Evolutionary conservation across 352 stramenopile species (phyloP), one percentile per base, ranked within the genome.

Genomic region (Aphanomyces stellatus): DNA sequence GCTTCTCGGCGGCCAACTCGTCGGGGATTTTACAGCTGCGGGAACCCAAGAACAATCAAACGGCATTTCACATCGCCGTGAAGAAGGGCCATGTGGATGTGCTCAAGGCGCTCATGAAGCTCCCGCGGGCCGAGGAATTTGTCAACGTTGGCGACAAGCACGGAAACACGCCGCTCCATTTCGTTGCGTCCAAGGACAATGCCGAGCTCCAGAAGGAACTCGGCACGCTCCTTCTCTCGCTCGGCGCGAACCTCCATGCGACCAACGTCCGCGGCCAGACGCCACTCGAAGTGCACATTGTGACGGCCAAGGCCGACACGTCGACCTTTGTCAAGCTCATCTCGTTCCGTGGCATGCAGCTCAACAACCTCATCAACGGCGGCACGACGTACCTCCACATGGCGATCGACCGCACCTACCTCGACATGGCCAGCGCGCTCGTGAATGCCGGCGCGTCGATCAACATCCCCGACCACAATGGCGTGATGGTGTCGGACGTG

Each of bases 61-160:
- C 81, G 56, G 85, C 84, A 64, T 74, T 93, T 30, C 85, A 93
- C 68, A 89, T 93, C 37, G 85, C 85, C 0, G 85, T 83, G 49
- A 88, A 88, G 40, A 93, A 93, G 62, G 85, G 83, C 6, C 85
- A 93, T 64, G 72, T 90, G 55, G 85, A 93, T 41, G 85, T 93
- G 41, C 71, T 93, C 53, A 74, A 75, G 17, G 85, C 85, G 42
- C 79, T 93, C n/a, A 81, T 78, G 24, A 91, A 88, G 60, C 83
- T 93, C 17, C 85, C 85, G 37, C 71, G 80, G 24, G 72, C 86
- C 11, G 69, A 76, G 8, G 85, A 92, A 19, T 85, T 87, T 57
- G 69, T 93, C 57, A 92, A 91, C 63, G 73, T 81, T 0, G 82
- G 82, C 42, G 85, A 93, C 69, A 79, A 82, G 55, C 82, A 91